Conservation (phyloP, 306 rosid genomes). For the Macrotyloma uniflorum region DNA sequence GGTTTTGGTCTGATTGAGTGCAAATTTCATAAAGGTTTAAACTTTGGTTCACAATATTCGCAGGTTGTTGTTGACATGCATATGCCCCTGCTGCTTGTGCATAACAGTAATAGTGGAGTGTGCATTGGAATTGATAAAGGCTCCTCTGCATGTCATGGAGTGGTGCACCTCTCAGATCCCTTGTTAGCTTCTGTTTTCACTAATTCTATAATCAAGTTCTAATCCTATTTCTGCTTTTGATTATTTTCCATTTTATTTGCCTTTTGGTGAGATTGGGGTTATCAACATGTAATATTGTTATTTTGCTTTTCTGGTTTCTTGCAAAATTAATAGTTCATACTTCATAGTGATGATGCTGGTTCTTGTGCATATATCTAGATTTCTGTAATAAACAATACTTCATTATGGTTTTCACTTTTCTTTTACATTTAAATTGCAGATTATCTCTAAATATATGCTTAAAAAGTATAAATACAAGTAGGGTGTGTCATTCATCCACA, state of each 20-base stretch:
- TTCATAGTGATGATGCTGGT: background rate
- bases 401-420: background rate
- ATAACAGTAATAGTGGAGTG: slow-evolving; percentile 81
- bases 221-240: background rate
- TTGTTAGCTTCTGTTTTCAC: slow-evolving; percentile 37
- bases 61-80: slow-evolving; percentile 76
- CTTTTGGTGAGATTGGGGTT: background rate
- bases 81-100: slow-evolving; percentile 91
- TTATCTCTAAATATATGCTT: no score
- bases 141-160: slow-evolving; percentile 85
- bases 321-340: background rate
- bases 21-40: slow-evolving; percentile 4
- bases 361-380: background rate
- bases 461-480: background rate
- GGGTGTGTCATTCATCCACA: background rate
- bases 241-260: background rate
- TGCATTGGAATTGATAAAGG: slow-evolving; percentile 73
- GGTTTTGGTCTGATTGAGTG: slow-evolving; percentile 12
- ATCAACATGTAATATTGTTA: background rate
- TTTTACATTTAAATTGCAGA: background rate
- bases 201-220: background rate
- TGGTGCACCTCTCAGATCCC: slow-evolving; percentile 94
- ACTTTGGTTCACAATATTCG: slow-evolving; percentile 6
- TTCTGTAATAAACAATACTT: background rate
- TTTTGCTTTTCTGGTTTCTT: background rate